These are phyloP conservation scores for Fusarium nygamai DNA, from an alignment of 2,329 filamentous ascomycete species.

Conservation along the genomic window DNA sequence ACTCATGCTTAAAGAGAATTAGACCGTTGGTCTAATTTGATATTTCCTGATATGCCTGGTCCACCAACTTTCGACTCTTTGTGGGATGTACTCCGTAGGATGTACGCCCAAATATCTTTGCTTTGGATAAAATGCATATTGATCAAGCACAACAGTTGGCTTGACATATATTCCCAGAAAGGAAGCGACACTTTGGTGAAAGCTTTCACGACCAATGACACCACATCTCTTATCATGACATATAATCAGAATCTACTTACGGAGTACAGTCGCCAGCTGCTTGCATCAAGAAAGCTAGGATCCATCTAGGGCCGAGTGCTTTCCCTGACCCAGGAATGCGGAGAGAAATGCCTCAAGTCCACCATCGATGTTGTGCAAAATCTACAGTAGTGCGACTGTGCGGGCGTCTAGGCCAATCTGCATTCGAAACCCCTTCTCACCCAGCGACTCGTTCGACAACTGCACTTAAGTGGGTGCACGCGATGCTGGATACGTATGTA, in stretches of 20 bases:
- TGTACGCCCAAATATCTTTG: not conserved
- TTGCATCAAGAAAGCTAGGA: not conserved
- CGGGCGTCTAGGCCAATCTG: slow-evolving; percentile 17
- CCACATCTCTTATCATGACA: not conserved
- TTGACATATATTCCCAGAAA: not conserved
- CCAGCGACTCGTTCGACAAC: slow-evolving; percentile 32
- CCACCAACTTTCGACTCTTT: slow-evolving; percentile 1
- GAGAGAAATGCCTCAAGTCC: slow-evolving; percentile 50
- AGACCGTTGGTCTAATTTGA: slow-evolving; percentile 5
- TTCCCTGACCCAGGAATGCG: slow-evolving; percentile 35
- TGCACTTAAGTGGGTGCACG: slow-evolving; percentile 34
- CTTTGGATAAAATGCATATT: not conserved
- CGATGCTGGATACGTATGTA: slow-evolving; percentile 21
- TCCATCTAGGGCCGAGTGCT: slow-evolving; percentile 8
- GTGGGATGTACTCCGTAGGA: not conserved
- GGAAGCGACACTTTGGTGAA: not conserved
- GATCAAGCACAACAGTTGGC: not conserved
- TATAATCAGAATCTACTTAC: not conserved
- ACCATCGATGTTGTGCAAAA: slow-evolving; percentile 29
- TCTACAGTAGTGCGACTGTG: not conserved
- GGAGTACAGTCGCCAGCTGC: not conserved
- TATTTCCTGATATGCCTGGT: slow-evolving; percentile 8
- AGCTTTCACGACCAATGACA: not conserved
- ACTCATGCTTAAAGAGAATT: slow-evolving; percentile 14
- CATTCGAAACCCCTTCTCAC: slow-evolving; percentile 37